phyloP scores from a whole-genome alignment of 108 stramenopile species.

The Aurantiochytrium sp. region DNA sequence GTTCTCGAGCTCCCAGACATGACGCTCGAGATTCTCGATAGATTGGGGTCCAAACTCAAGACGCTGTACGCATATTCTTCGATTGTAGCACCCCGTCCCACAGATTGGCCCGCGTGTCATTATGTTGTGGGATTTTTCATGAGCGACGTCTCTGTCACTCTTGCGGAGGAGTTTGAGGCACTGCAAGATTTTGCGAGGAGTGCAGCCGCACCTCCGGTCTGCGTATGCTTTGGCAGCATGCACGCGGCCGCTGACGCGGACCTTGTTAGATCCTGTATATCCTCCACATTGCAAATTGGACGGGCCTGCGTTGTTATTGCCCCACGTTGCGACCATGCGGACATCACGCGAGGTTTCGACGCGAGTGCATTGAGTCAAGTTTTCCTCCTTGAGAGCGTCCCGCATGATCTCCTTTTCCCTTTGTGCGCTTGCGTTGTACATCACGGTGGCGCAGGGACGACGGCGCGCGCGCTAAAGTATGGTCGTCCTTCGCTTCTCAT shows the following conservation, averaged over 20 bases:
- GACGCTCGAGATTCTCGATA: neutral
- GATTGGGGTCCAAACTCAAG: neutral
- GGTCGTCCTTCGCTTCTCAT: neutral
- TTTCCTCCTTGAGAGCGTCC: neutral
- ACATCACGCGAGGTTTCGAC: too few relatives aligned
- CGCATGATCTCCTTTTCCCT: neutral
- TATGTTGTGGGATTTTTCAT: neutral
- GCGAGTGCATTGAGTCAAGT: too few relatives aligned
- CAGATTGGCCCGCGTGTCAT: neutral
- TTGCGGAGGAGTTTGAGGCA: neutral
- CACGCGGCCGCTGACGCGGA: neutral
- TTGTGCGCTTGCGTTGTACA: neutral
- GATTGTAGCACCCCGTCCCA: neutral
- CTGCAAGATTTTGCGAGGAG: neutral
- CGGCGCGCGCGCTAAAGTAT: neutral
- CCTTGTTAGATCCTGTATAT: neutral
- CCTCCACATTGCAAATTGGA: neutral
- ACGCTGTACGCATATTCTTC: neutral
- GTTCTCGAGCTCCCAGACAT: neutral
- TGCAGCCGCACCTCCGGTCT: neutral
- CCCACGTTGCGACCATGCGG: neutral
- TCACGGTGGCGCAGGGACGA: neutral
- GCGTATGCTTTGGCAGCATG: slow-evolving; percentile 13
- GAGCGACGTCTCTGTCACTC: neutral
- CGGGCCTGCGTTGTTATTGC: neutral